phyloP scores from a whole-genome alignment of 2,329 filamentous ascomycete species.

The Cercospora citrullina region DNA sequence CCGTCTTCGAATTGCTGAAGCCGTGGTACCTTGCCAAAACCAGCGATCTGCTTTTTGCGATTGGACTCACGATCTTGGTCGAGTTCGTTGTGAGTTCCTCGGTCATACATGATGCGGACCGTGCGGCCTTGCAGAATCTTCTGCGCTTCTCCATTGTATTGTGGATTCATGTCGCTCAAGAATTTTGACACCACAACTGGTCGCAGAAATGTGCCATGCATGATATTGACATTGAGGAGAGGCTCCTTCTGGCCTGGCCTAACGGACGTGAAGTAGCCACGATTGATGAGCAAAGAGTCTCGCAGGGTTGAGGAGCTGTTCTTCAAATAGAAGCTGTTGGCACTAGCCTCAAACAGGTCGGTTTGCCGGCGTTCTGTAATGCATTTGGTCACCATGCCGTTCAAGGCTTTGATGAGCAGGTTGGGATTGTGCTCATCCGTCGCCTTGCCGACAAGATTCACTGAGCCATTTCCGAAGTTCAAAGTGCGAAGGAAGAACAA shows the following conservation, averaged over 20 bases:
- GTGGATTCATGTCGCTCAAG: neutral
- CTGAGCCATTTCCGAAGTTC: neutral
- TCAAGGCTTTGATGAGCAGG: conserved; percentile 8
- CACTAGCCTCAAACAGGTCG: neutral
- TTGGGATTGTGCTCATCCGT: neutral
- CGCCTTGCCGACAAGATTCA: neutral
- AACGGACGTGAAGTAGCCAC: conserved; percentile 15
- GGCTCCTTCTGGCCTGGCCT: neutral
- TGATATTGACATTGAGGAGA: conserved; percentile 5
- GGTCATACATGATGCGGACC: neutral
- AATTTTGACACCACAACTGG: conserved; percentile 1
- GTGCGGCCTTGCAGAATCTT: neutral
- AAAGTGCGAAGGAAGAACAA: neutral
- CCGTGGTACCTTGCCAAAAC: neutral
- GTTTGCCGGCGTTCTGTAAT: conserved; percentile 1
- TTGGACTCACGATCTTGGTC: neutral
- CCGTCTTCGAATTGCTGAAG: neutral
- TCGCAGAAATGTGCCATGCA: conserved; percentile 3
- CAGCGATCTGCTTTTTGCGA: conserved; percentile 4
- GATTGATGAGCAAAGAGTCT: neutral
- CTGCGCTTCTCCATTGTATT: neutral
- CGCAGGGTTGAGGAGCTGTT: neutral
- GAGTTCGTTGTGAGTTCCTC: neutral
- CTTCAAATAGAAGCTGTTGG: conserved; percentile 12
- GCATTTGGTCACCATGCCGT: conserved; percentile 11